Evolutionary conservation across 371 early-diverging fungal genomes (phyloP), one percentile per base, ranked within the genome.

Genomic region (Mortierella sp.): DNA sequence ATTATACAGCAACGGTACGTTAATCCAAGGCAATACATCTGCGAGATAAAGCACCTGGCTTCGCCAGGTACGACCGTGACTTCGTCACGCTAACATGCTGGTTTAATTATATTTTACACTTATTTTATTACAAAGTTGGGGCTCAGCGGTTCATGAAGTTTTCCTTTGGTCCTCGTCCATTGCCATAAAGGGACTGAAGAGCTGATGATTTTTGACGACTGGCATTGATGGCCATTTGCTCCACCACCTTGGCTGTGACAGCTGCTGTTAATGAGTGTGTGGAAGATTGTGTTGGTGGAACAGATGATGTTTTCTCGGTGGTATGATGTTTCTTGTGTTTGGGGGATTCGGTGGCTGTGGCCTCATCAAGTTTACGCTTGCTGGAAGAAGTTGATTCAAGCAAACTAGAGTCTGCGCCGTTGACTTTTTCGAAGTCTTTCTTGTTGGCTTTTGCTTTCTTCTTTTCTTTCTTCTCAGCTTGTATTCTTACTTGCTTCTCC

Each of bases 401-500:
- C 15, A 72, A 47, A 35, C 61, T 72, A 13, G 78, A 64, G 56
- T 68, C 69, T 12, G 66, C 69, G 1, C 73, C 23, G 42, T 74
- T 70, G 53, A 60, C 47, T 6, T 55, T 76, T 53, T 86, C 88
- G 40, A 84, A 83, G 5, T 87, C 87, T 72, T 86, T 86, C 77
- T 86, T 83, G 61, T 43, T 57, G 26, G 61, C 65, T 64, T 76
- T 70, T 35, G 72, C 61, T 32, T 76, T 83, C 51, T 83, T 84
- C 60, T 84, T 84, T 37, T 77, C 83, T 60, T 80, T 85, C 77
- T 88, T 90, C 51, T 88, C 89, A 7, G 87, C 90, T 65, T 88
- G 90, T 56, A 88, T 87, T 59, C 78, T 85, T 51, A 83, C 85
- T 69, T 86, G 91, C 59, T 91, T 88, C 68, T 83, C 90, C 23